These are phyloP conservation scores for Eutrema yunnanense DNA, from an alignment of 345 rosid species.

Conservation along the genomic window DNA sequence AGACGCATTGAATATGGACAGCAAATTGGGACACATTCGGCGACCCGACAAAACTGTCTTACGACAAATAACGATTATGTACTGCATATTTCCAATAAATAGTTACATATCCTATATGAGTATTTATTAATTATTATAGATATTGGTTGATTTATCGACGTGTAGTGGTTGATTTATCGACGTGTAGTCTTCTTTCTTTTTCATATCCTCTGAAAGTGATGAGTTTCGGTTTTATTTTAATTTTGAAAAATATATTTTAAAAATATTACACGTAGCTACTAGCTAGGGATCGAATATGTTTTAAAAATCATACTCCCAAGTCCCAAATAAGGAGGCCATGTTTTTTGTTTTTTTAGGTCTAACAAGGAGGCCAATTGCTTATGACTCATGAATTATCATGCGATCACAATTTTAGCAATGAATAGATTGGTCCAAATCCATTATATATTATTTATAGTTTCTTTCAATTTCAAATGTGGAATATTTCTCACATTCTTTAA, in stretches of 20 bases:
- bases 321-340: slow-evolving; percentile 15
- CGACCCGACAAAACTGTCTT: slow-evolving; percentile 13
- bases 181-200: slow-evolving; percentile 19
- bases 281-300: slow-evolving; percentile 7
- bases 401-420: neutral
- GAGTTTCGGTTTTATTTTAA: neutral
- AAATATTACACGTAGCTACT: neutral
- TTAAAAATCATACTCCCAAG: neutral
- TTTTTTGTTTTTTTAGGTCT: neutral
- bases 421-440: too few species aligned
- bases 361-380: slow-evolving; percentile 17
- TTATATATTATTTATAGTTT: too few species aligned
- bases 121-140: neutral
- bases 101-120: neutral
- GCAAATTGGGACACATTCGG: slow-evolving; percentile 14
- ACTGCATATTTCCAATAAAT: slow-evolving; percentile 1
- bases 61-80: slow-evolving; percentile 11
- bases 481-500: too few species aligned
- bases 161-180: slow-evolving; percentile 9
- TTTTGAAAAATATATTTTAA: neutral
- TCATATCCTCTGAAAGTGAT: neutral
- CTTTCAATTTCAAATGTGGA: too few species aligned
- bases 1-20: slow-evolving; percentile 12
- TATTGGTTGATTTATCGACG: slow-evolving; percentile 8
- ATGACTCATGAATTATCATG: slow-evolving; percentile 15